A percentile compares a stretch with the other conserved stretches of the same genome.
phyloP scores from a whole-genome alignment of 2,329 filamentous ascomycete species.

The Xylariaceae sp. region DNA sequence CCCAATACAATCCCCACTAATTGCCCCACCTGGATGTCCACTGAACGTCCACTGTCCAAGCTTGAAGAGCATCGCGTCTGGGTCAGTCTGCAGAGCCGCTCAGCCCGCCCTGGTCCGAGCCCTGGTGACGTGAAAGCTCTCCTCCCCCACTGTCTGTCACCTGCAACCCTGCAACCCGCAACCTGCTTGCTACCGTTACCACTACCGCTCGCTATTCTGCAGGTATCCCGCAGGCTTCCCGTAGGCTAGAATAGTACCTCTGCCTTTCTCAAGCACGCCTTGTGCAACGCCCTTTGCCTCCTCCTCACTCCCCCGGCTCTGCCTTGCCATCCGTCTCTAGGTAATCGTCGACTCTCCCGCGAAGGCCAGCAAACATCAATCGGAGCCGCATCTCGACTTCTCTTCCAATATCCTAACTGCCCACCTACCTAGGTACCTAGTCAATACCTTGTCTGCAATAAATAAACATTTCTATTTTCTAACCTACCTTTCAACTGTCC shows the following conservation, averaged over 20 bases:
- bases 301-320: neutral
- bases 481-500: no score
- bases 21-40: no score
- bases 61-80: no score
- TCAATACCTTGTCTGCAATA: no score
- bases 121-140: neutral
- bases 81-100: no score
- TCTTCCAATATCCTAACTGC: neutral
- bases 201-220: no score
- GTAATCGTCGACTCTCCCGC: neutral
- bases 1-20: no score
- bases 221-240: no score
- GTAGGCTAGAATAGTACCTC: no score
- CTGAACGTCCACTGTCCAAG: no score
- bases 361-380: neutral
- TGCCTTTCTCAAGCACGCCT: neutral
- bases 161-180: neutral
- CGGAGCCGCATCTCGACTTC: neutral
- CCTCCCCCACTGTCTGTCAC: neutral
- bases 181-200: neutral
- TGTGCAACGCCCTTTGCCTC: neutral
- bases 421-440: neutral
- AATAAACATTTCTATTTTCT: no score
- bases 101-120: conserved; percentile 5
- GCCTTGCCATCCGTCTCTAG: neutral